Evolutionary conservation across 1,284 basidiomycete species (phyloP).

Genomic region (Cutaneotrichosporon mucoides): DNA sequence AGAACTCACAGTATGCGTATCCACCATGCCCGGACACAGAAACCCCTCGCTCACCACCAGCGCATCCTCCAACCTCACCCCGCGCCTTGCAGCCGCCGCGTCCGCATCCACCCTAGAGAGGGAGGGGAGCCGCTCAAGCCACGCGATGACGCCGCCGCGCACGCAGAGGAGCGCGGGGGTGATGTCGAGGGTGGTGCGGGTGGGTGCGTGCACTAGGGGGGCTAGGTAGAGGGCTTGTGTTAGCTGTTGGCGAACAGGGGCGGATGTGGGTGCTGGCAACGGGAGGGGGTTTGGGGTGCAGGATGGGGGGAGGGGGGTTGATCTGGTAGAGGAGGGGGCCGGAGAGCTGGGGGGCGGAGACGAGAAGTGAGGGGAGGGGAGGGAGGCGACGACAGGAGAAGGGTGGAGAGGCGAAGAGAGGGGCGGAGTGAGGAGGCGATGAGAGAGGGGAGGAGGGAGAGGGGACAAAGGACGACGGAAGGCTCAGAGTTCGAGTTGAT

Average conservation of each 20-base stretch:
- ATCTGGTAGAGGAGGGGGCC: too few species aligned
- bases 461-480: not conserved
- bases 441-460: too few species aligned
- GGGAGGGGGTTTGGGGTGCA: too few species aligned
- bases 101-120: conserved; percentile 27
- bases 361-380: too few species aligned
- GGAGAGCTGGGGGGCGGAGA: too few species aligned
- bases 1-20: conserved; percentile 73
- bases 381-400: too few species aligned
- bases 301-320: too few species aligned
- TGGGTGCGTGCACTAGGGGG: conserved; percentile 62
- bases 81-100: conserved; percentile 19
- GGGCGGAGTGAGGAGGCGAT: too few species aligned
- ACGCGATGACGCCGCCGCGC: conserved; percentile 61
- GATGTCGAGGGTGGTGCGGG: conserved; percentile 56
- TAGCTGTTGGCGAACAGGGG: too few species aligned
- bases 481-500: conserved; percentile 11
- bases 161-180: conserved; percentile 64
- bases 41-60: conserved; percentile 66
- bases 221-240: conserved; percentile 50
- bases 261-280: too few species aligned
- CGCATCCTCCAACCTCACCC: conserved; percentile 34
- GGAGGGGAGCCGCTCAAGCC: conserved; percentile 53
- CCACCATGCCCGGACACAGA: conserved; percentile 80
- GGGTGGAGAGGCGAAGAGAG: too few species aligned